These are phyloP conservation scores for Geotrichum ghanense DNA, from an alignment of 805 yeast species.

Conservation along the genomic window DNA sequence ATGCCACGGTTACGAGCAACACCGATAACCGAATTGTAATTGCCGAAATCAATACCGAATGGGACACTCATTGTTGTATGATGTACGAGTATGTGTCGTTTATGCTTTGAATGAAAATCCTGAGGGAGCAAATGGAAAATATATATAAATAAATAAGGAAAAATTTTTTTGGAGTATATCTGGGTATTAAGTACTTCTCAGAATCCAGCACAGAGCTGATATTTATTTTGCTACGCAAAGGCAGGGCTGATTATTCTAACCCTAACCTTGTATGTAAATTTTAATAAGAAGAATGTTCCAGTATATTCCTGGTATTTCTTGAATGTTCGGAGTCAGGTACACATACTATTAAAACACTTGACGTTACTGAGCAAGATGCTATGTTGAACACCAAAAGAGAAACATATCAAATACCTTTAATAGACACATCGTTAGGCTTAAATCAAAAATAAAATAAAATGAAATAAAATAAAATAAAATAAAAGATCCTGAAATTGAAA, in stretches of 20 bases:
- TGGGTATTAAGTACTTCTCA: background rate
- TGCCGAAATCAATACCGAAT: constrained; percentile 97
- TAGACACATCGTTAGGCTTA: no score
- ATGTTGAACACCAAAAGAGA: no score
- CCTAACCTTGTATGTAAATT: constrained; percentile 1
- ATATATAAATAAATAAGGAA: no score
- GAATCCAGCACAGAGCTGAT: background rate
- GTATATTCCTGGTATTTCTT: background rate
- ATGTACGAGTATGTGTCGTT: constrained; percentile 5
- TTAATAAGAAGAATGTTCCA: background rate
- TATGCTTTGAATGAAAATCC: constrained; percentile 2
- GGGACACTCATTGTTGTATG: constrained; percentile 65
- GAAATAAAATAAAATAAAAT: no score
- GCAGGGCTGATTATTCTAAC: background rate
- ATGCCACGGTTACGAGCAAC: constrained; percentile 97
- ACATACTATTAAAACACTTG: no score
- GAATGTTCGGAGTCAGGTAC: no score
- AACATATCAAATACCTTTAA: no score
- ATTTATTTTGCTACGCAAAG: background rate
- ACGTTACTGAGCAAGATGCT: no score
- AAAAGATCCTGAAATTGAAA: no score
- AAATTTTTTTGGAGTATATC: background rate
- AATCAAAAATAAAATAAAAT: no score
- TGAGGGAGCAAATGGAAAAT: no score
- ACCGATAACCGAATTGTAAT: constrained; percentile 80